Evolutionary conservation across 2,329 filamentous ascomycete genomes (phyloP), one percentile per base, ranked within the genome.

Genomic region (Alternaria triticina): DNA sequence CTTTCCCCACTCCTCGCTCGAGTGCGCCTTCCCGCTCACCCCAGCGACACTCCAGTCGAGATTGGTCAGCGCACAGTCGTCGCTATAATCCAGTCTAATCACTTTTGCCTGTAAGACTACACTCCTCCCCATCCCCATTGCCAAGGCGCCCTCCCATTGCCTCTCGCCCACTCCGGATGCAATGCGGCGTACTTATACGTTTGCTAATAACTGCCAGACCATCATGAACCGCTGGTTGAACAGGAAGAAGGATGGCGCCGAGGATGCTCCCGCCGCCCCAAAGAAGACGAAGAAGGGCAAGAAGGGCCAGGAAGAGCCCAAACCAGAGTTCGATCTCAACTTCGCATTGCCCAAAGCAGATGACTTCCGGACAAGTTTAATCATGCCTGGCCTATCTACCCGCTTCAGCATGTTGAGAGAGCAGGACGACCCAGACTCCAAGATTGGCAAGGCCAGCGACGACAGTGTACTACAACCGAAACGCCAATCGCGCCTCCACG

Each of bases 401-500:
- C 90, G 96, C 7, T 99, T 99, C 79, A 98, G 95, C 71, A 98
- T 98, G 95, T 84, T 98, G 30, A 86, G 93, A 73, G 95, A 97
- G 80, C 95, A 97, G 78, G 94, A 97, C 77, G 94, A 97, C 74
- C 95, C 95, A 1, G 90, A 85, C 66, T 95, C 93, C 2, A 91
- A 94, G 78, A 86, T 97, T 30, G 95, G 95, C 61, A 97, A 98
- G 80, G 95, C 95, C 15, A 96, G 92, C 79, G 95, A 98, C 76
- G 95, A 97, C 80, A 97, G 94, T 70, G 94, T 98, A 4, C 82
- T 98, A 20, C 91, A 89, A 67, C 92, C 92, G 4, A 94, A 93
- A 74, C 88, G 93, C 57, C 90, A 91, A 67, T 97, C 94, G 1
- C 88, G 91, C 61, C 81, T 96, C 68, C 85, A 88, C 76, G 89